Percentiles rank a stretch among this genome's conserved stretches.
These are phyloP conservation scores for Nicotiana sylvestris DNA, from an alignment of 257 asterid species.

Conservation along the genomic window DNA sequence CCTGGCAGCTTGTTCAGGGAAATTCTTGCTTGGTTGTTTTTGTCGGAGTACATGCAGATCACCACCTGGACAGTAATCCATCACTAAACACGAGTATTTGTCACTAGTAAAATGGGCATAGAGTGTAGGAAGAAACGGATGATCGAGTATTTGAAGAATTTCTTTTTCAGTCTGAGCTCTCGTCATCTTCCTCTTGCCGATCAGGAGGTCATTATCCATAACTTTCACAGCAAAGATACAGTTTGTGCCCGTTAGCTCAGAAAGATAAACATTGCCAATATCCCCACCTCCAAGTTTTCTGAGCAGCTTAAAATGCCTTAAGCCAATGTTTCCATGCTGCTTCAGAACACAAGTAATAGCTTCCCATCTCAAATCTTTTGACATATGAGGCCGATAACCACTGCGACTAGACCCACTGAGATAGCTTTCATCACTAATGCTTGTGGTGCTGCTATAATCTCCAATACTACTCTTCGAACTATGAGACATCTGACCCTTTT, in stretches of 20 bases:
- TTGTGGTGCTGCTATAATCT: constrained; percentile 64
- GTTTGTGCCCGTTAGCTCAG: constrained; percentile 63
- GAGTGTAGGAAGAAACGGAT: constrained; percentile 85
- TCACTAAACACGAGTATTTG: constrained; percentile 74
- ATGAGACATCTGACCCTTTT: constrained; percentile 61
- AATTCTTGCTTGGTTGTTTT: constrained; percentile 78
- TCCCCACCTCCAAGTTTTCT: constrained; percentile 86
- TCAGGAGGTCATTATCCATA: constrained; percentile 59
- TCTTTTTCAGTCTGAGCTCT: constrained; percentile 84
- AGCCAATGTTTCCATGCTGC: constrained; percentile 52
- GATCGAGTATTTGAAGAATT: constrained; percentile 78
- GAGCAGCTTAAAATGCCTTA: constrained; percentile 61
- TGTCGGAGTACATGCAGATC: constrained; percentile 96
- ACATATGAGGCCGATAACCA: constrained; percentile 78
- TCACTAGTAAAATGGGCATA: constrained; percentile 69
- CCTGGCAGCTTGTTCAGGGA: constrained; percentile 85
- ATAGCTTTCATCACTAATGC: constrained; percentile 70
- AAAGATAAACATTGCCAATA: constrained; percentile 69
- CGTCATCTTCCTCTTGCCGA: constrained; percentile 47
- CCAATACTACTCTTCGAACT: constrained; percentile 79
- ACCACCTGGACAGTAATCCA: constrained; percentile 97
- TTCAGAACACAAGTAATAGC: constrained; percentile 55
- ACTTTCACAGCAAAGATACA: constrained; percentile 77
- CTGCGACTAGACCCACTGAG: constrained; percentile 53
- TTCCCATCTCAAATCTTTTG: constrained; percentile 82